A percentile compares a stretch with the other conserved stretches of the same genome.
phyloP scores from a whole-genome alignment of 2,329 filamentous ascomycete genomes.

The Phyllosticta citribraziliensis region DNA sequence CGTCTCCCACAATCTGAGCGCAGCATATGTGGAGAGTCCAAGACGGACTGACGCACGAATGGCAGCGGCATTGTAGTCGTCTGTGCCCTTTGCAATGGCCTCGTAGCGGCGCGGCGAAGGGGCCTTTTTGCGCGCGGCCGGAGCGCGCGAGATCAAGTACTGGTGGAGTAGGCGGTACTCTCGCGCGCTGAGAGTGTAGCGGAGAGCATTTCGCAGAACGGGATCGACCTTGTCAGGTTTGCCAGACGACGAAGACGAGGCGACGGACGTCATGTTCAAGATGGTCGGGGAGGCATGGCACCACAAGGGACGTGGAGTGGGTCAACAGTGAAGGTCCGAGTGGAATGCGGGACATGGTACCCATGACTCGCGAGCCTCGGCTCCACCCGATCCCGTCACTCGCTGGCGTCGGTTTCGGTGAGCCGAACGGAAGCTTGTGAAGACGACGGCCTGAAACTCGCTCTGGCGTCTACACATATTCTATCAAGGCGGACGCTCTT shows the following conservation, averaged over 20 bases:
- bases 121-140: slow-evolving; percentile 46
- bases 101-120: slow-evolving; percentile 43
- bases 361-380: neutral
- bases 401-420: neutral
- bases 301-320: neutral
- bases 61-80: slow-evolving; percentile 40
- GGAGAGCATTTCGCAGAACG: slow-evolving; percentile 72
- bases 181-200: slow-evolving; percentile 72
- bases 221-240: slow-evolving; percentile 45
- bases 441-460: neutral
- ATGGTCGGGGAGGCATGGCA: neutral
- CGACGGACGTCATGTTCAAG: slow-evolving; percentile 23
- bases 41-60: slow-evolving; percentile 37
- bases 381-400: neutral
- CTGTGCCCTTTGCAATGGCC: slow-evolving; percentile 37
- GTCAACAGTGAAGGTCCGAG: neutral
- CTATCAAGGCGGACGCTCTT: no score
- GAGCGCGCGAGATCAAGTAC: slow-evolving; percentile 66
- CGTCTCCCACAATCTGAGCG: slow-evolving; percentile 38
- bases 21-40: slow-evolving; percentile 33
- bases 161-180: slow-evolving; percentile 81
- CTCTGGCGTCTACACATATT: no score
- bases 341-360: neutral
- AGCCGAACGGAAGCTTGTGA: neutral
- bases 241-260: slow-evolving; percentile 19